Conservation (phyloP, 306 rosid genomes). For the Malus domestica region DNA sequence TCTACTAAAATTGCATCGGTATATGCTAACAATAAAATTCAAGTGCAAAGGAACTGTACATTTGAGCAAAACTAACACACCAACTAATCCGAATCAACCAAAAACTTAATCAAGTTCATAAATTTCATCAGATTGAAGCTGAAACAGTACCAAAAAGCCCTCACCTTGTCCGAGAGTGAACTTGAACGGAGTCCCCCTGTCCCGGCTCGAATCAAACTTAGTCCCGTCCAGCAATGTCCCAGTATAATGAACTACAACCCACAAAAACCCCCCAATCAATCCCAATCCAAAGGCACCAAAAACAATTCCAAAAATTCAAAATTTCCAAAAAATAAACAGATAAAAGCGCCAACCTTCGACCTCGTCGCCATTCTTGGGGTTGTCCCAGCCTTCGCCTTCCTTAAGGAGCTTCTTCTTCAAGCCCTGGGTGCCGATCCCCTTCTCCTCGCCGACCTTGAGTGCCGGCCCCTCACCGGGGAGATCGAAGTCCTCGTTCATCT, state of each 20-base stretch:
- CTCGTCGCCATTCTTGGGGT: slow-evolving; percentile 82
- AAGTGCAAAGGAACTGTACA: neutral
- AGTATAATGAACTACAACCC: slow-evolving; percentile 66
- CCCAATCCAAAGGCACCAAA: neutral
- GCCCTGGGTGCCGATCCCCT: slow-evolving; percentile 76
- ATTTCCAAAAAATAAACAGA: neutral
- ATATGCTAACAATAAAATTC: neutral
- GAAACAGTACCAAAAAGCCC: neutral
- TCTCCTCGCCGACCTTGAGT: slow-evolving; percentile 82
- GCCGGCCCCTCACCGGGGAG: slow-evolving; percentile 32
- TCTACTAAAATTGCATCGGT: neutral
- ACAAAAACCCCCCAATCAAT: neutral
- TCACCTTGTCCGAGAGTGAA: slow-evolving; percentile 97
- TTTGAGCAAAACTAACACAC: neutral
- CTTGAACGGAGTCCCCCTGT: slow-evolving; percentile 58
- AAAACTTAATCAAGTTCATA: neutral
- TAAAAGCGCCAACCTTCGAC: slow-evolving; percentile 53
- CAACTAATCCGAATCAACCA: neutral
- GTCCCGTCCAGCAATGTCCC: slow-evolving; percentile 93
- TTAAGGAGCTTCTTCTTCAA: slow-evolving; percentile 85
- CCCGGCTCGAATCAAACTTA: slow-evolving; percentile 89
- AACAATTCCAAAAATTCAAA: neutral
- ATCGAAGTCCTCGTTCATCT: slow-evolving; percentile 61
- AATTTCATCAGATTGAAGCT: neutral
- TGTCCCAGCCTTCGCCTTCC: slow-evolving; percentile 73